Base-by-base conservation (phyloP, 2,329 filamentous ascomycete genomes). In the Teratosphaeria pseudoeucalypti region DNA sequence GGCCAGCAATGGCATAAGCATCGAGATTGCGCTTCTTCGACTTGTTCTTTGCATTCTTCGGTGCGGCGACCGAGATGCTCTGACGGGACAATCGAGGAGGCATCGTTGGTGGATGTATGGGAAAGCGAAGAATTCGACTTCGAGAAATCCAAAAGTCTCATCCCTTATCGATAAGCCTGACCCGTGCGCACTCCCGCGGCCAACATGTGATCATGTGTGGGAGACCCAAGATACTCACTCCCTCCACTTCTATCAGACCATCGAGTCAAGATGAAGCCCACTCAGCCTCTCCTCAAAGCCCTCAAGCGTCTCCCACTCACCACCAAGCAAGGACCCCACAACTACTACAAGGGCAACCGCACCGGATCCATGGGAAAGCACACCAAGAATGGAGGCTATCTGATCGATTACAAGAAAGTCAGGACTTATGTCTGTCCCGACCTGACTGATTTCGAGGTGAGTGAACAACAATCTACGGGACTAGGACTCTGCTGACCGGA, bases 261-360 rank as follows among this genome's bases (percentile, higher is more conserved):
- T n/a, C 54, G 7, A 23, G 16, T 39, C 58, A 61, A 6, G 49
- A 77, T 72, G 63, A 89, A 84, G 73, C 83, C 88, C 59, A 89
- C 88, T 16, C 79, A 83, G 69, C 73, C 78, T 64, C 85, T 95
- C 69, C 81, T 82, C 67, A 79, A 85, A 72, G 82, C 83, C 60
- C 82, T 90, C 70, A 83, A 86, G 75, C 90, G 92, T 71, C 79
- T 92, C 61, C 81, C 82, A 57, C 83, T 99, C 70, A 96, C 90
- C 12, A 95, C 92, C 66, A 99, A 99, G 78, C 87, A 94, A 76
- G 87, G 92, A 73, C 89, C 88, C 74, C 90, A 90, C 72, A 92
- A 92, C 67, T 99, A 87, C 84, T 99, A 99, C 85, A 97, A 97
- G 81, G 94, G 94, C 72, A 96, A 88, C 69, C 82, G 92, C 54